A percentile compares a stretch with the other conserved stretches of the same genome.
These are phyloP conservation scores for Abelmoschus esculentus DNA, from an alignment of 345 rosid species.

Conservation along the genomic window DNA sequence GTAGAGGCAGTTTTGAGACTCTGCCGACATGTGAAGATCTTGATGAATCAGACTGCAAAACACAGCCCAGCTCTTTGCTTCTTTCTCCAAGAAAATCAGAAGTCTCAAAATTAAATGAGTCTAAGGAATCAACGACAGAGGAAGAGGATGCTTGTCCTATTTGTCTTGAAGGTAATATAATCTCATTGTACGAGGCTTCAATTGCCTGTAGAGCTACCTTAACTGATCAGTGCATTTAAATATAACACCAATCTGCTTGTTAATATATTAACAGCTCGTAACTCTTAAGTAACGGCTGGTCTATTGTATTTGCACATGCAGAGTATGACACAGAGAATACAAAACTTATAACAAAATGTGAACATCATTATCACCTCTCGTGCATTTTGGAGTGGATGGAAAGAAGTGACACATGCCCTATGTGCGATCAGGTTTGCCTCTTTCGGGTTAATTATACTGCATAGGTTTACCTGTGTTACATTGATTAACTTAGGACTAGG, in stretches of 20 bases:
- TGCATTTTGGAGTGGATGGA: constrained; percentile 94
- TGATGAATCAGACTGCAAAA: constrained; percentile 42
- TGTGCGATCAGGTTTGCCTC: constrained; percentile 72
- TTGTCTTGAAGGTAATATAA: constrained; percentile 69
- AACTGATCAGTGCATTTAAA: not conserved
- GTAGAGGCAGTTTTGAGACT: constrained; percentile 36
- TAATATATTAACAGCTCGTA: not conserved
- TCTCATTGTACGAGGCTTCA: not conserved
- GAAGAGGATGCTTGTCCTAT: constrained; percentile 85
- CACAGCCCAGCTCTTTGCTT: constrained; percentile 19
- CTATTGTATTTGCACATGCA: constrained; percentile 28
- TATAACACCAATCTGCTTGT: not conserved
- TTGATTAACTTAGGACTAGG: not conserved
- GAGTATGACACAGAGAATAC: constrained; percentile 83
- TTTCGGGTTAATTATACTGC: not conserved
- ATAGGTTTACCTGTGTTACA: not conserved
- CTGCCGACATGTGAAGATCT: constrained; percentile 34
- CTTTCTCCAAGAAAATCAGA: constrained; percentile 46
- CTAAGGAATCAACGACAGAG: constrained; percentile 25
- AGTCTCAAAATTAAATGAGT: constrained; percentile 32
- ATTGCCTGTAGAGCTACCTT: not conserved
- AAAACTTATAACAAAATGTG: constrained; percentile 62
- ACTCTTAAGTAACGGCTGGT: constrained; percentile 10
- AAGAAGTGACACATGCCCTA: constrained; percentile 83
- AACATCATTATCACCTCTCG: constrained; percentile 79